Evolutionary conservation across 2,329 filamentous ascomycete genomes (phyloP).

Genomic region (Neofusicoccum umdonicola): DNA sequence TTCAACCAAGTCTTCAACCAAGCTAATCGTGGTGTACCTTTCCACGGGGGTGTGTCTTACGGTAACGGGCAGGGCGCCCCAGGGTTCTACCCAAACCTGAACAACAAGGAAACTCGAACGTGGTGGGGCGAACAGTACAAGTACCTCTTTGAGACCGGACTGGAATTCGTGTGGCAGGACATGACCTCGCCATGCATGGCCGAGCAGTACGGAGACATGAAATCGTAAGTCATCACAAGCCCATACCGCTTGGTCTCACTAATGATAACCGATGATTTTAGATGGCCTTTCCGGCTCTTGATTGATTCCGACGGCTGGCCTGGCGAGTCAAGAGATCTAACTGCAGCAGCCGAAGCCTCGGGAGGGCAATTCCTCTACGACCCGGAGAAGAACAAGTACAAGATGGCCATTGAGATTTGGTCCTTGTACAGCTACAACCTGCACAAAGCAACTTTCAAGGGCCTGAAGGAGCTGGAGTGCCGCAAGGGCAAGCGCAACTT

Average conservation of each 20-base stretch:
- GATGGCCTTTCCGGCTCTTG: conserved; percentile 27
- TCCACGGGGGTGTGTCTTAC: conserved; percentile 37
- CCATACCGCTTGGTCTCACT: no score
- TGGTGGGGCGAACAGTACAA: conserved; percentile 40
- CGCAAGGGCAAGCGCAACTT: conserved; percentile 36
- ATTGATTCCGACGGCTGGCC: conserved; percentile 29
- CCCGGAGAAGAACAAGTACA: conserved; percentile 18
- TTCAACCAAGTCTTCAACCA: not conserved
- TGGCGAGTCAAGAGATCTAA: conserved; percentile 11
- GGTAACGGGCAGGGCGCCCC: conserved; percentile 23
- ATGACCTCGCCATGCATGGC: conserved; percentile 38
- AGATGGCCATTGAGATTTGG: conserved; percentile 41
- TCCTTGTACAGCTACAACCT: conserved; percentile 40
- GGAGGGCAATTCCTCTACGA: no score
- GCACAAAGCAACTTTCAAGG: conserved; percentile 40
- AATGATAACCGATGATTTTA: not conserved
- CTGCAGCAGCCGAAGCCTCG: no score
- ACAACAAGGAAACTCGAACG: conserved; percentile 28
- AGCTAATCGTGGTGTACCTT: conserved; percentile 20
- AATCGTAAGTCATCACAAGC: conserved; percentile 24
- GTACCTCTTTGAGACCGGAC: conserved; percentile 36
- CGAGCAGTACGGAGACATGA: conserved; percentile 39
- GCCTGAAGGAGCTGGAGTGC: conserved; percentile 26
- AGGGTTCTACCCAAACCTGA: conserved; percentile 39
- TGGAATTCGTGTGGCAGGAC: conserved; percentile 44